Base-by-base conservation (phyloP, 805 yeast genomes). In the Saturnispora saitoi region DNA sequence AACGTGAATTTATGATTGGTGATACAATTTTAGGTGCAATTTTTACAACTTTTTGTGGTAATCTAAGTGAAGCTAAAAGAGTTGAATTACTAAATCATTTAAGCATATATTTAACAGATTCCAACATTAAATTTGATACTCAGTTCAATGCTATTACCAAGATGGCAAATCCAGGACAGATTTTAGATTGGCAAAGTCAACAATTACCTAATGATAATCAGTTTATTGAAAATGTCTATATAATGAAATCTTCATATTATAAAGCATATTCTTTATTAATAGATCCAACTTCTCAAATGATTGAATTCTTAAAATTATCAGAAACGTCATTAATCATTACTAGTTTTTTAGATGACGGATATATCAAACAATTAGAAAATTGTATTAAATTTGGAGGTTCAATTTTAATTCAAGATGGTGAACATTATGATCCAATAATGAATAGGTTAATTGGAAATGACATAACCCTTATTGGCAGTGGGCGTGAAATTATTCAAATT, bases 331-430 rank as follows among this genome's bases (percentile, higher is more conserved):
- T 81, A 5, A 64, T 73, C 2, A 59, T 80, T 0, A 77, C 95
- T 0, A 85, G 95, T 56, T 86, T 91, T 58, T 63, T 83, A 40
- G 88, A 85, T 56, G 75, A 71, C 4, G 77, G 83, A 0, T 86
- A 81, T 60, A 60, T 75, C 3, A 81, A 80, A 54, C 83, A 78
- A 39, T 58, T 91, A 14, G 95, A 89, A 60, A 84, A 87, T 57
- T 83, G 95, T 0, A 60, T 90, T 26, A 70, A 93, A 54, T 90
- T 90, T 70, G 97, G 98, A 4, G 88, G 86, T 2, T 57, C 76
- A 0, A 67, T 91, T 7, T 59, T 90, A 12, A 72, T 91, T 15
- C 78, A 78, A 54, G 91, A 91, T 65, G 89, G 90, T 3, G 97
- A 91, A 58, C 67, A 73, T 54, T 81, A 76, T 58, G 91, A 91